Evolutionary conservation across 768 basidiomycete species (phyloP).

Genomic region (Tubosaeta brunneosetosa): DNA sequence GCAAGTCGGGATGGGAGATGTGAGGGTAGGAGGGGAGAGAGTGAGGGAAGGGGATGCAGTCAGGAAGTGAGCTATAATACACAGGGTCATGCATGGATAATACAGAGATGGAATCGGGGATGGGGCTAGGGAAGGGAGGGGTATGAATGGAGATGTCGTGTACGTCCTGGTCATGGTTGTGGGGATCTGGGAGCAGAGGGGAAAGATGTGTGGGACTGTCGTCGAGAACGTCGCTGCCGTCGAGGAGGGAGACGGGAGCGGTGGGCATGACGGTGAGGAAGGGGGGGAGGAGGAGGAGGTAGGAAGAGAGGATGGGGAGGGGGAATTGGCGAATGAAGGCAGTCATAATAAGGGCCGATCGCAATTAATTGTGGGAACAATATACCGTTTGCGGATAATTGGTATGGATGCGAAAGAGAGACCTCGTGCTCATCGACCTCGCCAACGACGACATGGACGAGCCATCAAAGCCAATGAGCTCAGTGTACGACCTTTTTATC

Average conservation of each 20-base stretch:
- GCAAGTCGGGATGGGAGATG: conserved; percentile 25
- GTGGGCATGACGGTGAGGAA: conserved; percentile 17
- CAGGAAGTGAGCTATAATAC: conserved; percentile 32
- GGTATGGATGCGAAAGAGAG: background rate
- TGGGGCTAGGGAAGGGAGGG: conserved; percentile 16
- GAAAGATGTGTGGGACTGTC: conserved; percentile 8
- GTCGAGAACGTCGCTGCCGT: conserved; percentile 19
- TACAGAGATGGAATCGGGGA: conserved; percentile 25
- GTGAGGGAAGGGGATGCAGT: conserved; percentile 20
- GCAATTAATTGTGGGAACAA: conserved; percentile 23
- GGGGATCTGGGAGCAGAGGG: conserved; percentile 21
- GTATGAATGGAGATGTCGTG: conserved; percentile 32
- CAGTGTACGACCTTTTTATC: conserved; percentile 20
- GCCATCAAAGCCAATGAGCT: conserved; percentile 14
- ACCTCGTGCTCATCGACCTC: conserved; percentile 26
- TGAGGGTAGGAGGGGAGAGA: conserved; percentile 25
- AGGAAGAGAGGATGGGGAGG: conserved; percentile 9
- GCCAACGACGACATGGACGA: conserved; percentile 27
- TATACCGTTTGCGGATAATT: conserved; percentile 5
- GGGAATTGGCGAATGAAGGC: conserved; percentile 19
- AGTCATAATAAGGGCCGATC: conserved; percentile 33
- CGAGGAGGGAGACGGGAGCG: conserved; percentile 17
- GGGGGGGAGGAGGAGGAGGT: background rate
- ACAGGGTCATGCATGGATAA: conserved; percentile 30
- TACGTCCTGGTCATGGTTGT: conserved; percentile 24